Conservation (phyloP, 2,329 filamentous ascomycete species). For the Epichloe hybrida region DNA sequence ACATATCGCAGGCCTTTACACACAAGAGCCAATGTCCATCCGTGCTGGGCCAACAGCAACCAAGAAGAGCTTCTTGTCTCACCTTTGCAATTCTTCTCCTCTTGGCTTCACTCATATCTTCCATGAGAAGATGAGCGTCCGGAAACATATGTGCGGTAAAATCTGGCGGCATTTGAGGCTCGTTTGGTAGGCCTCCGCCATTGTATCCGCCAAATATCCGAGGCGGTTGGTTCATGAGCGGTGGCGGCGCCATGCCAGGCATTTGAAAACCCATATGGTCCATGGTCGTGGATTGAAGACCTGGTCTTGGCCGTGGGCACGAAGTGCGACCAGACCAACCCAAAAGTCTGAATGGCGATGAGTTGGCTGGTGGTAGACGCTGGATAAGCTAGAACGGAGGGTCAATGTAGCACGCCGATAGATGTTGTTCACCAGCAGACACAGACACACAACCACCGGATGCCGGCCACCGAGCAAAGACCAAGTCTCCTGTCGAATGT, state of each 20-base stretch:
- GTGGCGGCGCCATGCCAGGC: slow-evolving; percentile 39
- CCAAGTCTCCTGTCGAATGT: background rate
- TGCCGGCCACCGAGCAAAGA: no score
- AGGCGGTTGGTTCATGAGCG: slow-evolving; percentile 52
- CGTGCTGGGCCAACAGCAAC: background rate
- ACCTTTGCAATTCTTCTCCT: slow-evolving; percentile 78
- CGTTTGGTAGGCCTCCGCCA: slow-evolving; percentile 41
- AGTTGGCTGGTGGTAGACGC: background rate
- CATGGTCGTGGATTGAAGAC: slow-evolving; percentile 10
- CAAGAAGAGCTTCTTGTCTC: slow-evolving; percentile 20
- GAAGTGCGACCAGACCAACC: background rate
- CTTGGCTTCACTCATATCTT: slow-evolving; percentile 70
- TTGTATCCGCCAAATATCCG: slow-evolving; percentile 55
- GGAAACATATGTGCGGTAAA: slow-evolving; percentile 47
- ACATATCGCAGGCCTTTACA: slow-evolving; percentile 80
- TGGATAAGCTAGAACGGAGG: no score
- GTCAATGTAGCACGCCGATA: no score
- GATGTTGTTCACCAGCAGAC: no score
- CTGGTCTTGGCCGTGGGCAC: background rate
- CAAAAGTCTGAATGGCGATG: background rate
- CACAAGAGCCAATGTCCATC: slow-evolving; percentile 4
- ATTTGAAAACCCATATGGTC: slow-evolving; percentile 46
- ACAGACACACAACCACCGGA: no score
- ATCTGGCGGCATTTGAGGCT: slow-evolving; percentile 41
- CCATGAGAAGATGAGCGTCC: slow-evolving; percentile 41